phyloP scores from a whole-genome alignment of 352 stramenopile species.

The Thalassiosira exigua region DNA sequence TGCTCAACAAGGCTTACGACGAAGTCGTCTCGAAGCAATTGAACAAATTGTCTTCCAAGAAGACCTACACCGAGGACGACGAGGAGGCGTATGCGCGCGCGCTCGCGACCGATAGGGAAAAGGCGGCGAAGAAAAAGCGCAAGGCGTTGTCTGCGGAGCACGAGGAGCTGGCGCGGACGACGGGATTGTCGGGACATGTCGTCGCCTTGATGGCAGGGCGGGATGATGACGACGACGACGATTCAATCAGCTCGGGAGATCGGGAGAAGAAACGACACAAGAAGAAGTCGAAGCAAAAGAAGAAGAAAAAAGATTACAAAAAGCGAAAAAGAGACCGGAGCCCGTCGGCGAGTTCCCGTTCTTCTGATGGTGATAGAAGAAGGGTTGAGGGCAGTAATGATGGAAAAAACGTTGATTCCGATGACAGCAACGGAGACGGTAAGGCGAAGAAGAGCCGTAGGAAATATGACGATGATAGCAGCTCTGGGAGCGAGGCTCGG shows the following conservation, averaged over 20 bases:
- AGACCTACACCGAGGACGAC: slow-evolving; percentile 57
- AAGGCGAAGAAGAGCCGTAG: slow-evolving; percentile 21
- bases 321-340: slow-evolving; percentile 39
- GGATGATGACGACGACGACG: slow-evolving; percentile 31
- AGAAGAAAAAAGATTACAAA: slow-evolving; percentile 50
- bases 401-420: slow-evolving; percentile 4
- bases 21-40: slow-evolving; percentile 52
- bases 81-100: slow-evolving; percentile 59
- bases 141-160: slow-evolving; percentile 61
- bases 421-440: slow-evolving; percentile 19
- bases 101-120: slow-evolving; percentile 47
- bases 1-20: slow-evolving; percentile 63
- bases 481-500: background rate
- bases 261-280: slow-evolving; percentile 30
- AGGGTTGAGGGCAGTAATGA: background rate
- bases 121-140: slow-evolving; percentile 50
- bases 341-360: slow-evolving; percentile 21
- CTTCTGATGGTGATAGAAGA: slow-evolving; percentile 19
- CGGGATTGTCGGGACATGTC: slow-evolving; percentile 61
- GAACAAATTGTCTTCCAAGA: slow-evolving; percentile 52
- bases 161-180: slow-evolving; percentile 53
- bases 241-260: background rate
- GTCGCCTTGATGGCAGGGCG: slow-evolving; percentile 59
- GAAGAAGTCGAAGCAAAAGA: slow-evolving; percentile 47
- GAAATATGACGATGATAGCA: slow-evolving; percentile 18